Base-by-base conservation (phyloP, 2,329 filamentous ascomycete species). In the Aspergillus hortae region DNA sequence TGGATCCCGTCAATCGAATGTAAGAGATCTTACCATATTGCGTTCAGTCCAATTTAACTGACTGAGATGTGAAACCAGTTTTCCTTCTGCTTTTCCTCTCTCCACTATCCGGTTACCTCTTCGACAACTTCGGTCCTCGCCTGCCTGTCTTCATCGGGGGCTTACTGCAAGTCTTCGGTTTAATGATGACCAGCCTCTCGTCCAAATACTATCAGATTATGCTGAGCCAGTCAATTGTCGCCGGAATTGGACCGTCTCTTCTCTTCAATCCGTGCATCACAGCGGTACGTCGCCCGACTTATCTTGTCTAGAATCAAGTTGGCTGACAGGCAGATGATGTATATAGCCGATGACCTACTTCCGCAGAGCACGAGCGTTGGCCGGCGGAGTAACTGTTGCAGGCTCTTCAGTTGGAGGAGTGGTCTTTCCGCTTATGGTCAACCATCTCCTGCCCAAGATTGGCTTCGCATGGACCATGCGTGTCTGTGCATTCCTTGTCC, bases 1-100 rank as follows among this genome's bases (percentile, higher is more conserved):
- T 85, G 82, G 82, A 84, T 85, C 45, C 74, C 80, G 0, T 81
- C 80, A 0, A 64, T 83, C 6, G 77, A 84, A 54, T 46, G 32
- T 46, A 12, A 35, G 44, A 7, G 7, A 30, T 30, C 27, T 30
- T 30, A 11, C 27, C 7, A 11, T 30, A 11, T 10, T 7, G 23
- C 23, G 23, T 23, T 5, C 23, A 6, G 23, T 6, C 23, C 23
- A 23, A 23, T 6, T 23, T 19, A 15, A 6, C 38, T 4, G 17
- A 41, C 14, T 41, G 38, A 41, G 12, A 41, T 10, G 14, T 19
- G 17, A 14, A 30, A 5, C 6, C 15, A 46, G 44, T 44, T 9
- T 44, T 44, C 23, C 27, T 44, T 12, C 23, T 44, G 25, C 43
- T 44, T 14, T 44, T 44, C 14, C 11, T 44, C n/a, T 32, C 44